Conservation (phyloP, 768 basidiomycete species). For the Pleurotus eryngii region DNA sequence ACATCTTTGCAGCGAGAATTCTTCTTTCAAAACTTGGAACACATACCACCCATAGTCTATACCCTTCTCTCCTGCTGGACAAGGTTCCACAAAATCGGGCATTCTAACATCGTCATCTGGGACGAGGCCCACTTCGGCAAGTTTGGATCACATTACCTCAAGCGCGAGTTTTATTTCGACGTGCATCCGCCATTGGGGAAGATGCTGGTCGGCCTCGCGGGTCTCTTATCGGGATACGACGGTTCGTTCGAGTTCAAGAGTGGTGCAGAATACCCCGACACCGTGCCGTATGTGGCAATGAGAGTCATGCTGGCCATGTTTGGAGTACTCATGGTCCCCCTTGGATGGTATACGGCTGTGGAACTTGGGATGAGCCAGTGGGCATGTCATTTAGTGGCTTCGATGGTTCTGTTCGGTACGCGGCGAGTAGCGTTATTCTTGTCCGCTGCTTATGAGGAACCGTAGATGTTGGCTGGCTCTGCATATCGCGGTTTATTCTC, state of each 20-base stretch:
- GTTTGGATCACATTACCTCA: conserved; percentile 97
- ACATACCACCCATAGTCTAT: conserved; percentile 78
- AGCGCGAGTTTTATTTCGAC: conserved; percentile 99
- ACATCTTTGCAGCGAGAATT: conserved; percentile 58
- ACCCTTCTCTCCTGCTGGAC: conserved; percentile 95
- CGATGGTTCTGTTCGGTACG: conserved; percentile 91
- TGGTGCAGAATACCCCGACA: conserved; percentile 77
- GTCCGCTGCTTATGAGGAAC: conserved; percentile 1
- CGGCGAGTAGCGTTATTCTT: background rate
- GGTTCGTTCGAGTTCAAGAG: conserved; percentile 94
- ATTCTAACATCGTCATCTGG: conserved; percentile 87
- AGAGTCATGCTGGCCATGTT: conserved; percentile 92
- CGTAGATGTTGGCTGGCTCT: conserved; percentile 92
- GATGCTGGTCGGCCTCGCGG: conserved; percentile 96
- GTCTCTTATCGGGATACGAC: conserved; percentile 86
- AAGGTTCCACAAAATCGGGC: conserved; percentile 90
- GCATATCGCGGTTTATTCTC: conserved; percentile 95
- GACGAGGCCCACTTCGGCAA: conserved; percentile 99
- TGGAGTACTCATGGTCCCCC: conserved; percentile 92
- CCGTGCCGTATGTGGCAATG: conserved; percentile 92
- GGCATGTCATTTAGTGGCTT: conserved; percentile 86
- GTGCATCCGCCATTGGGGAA: conserved; percentile 98
- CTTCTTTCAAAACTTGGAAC: conserved; percentile 74
- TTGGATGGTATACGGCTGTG: conserved; percentile 95
- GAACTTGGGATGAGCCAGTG: conserved; percentile 90